Conservation (phyloP, 1,284 basidiomycete genomes). For the Boletellus sp. region DNA sequence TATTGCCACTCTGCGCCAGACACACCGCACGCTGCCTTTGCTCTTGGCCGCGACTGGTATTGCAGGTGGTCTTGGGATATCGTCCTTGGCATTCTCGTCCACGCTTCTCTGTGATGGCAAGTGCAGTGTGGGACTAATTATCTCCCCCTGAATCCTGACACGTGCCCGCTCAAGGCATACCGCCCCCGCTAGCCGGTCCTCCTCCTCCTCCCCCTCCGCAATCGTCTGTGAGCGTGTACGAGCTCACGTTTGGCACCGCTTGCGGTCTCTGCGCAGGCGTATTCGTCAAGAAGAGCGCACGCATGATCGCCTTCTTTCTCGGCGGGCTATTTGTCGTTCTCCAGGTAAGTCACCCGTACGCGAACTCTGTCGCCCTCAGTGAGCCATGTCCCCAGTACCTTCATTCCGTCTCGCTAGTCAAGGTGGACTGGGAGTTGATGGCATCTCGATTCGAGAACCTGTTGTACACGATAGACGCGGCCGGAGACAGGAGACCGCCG, state of each 20-base stretch:
- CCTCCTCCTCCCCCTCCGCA: constrained; percentile 51
- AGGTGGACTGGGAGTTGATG: constrained; percentile 74
- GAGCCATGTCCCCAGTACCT: constrained; percentile 58
- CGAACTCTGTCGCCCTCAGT: not conserved
- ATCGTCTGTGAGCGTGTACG: constrained; percentile 74
- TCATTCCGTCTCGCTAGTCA: constrained; percentile 63
- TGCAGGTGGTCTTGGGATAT: constrained; percentile 38
- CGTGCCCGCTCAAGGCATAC: constrained; percentile 11
- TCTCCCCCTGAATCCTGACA: constrained; percentile 6
- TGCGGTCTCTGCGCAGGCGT: constrained; percentile 87
- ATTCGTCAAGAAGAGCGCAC: constrained; percentile 92
- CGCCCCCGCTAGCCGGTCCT: constrained; percentile 5
- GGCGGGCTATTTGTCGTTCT: constrained; percentile 85
- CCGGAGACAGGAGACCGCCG: constrained; percentile 52
- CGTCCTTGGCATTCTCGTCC: constrained; percentile 20
- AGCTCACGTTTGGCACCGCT: constrained; percentile 85
- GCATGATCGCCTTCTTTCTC: constrained; percentile 76
- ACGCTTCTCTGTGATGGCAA: constrained; percentile 40
- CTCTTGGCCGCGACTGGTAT: constrained; percentile 28
- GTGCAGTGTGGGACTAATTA: constrained; percentile 2
- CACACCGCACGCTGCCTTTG: constrained; percentile 10
- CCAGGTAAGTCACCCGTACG: constrained; percentile 55
- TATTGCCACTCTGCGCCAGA: not conserved
- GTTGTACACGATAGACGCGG: constrained; percentile 63
- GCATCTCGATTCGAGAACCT: constrained; percentile 66